phyloP scores from a whole-genome alignment of 1,139 yeast species.

The Kurtzmaniella quercitrusa region DNA sequence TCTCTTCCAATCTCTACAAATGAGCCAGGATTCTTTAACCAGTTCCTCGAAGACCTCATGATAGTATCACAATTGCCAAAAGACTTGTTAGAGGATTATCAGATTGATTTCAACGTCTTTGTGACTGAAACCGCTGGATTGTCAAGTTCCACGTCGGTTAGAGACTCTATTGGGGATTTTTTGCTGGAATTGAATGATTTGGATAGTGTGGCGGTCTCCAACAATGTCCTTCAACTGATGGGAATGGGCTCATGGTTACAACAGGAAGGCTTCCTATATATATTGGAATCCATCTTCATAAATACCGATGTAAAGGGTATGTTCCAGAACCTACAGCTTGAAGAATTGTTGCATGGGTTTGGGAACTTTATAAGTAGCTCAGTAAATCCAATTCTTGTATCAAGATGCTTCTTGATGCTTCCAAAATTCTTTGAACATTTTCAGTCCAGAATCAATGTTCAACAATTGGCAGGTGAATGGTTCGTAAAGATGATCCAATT shows the following conservation, averaged over 20 bases:
- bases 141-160: slow-evolving; percentile 39
- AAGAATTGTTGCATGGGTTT: slow-evolving; percentile 20
- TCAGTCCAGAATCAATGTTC: slow-evolving; percentile 26
- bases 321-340: slow-evolving; percentile 16
- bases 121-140: slow-evolving; percentile 74
- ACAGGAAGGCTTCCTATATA: slow-evolving; percentile 36
- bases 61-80: slow-evolving; percentile 23
- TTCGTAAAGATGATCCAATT: slow-evolving; percentile 31
- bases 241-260: slow-evolving; percentile 18
- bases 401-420: slow-evolving; percentile 45
- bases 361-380: slow-evolving; percentile 15
- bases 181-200: slow-evolving; percentile 38
- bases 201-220: slow-evolving; percentile 30
- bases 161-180: slow-evolving; percentile 53
- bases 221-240: slow-evolving; percentile 7
- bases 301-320: slow-evolving; percentile 38
- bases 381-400: slow-evolving; percentile 27
- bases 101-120: slow-evolving; percentile 59
- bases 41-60: slow-evolving; percentile 20
- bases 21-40: slow-evolving; percentile 8
- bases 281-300: slow-evolving; percentile 39
- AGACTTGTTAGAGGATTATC: slow-evolving; percentile 28
- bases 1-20: slow-evolving; percentile 15
- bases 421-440: slow-evolving; percentile 59
- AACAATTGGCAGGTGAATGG: slow-evolving; percentile 33